Percentiles rank a stretch among this genome's conserved stretches.
Evolutionary conservation across 1,284 basidiomycete genomes (phyloP).

Genomic region (Mycena citricolor): DNA sequence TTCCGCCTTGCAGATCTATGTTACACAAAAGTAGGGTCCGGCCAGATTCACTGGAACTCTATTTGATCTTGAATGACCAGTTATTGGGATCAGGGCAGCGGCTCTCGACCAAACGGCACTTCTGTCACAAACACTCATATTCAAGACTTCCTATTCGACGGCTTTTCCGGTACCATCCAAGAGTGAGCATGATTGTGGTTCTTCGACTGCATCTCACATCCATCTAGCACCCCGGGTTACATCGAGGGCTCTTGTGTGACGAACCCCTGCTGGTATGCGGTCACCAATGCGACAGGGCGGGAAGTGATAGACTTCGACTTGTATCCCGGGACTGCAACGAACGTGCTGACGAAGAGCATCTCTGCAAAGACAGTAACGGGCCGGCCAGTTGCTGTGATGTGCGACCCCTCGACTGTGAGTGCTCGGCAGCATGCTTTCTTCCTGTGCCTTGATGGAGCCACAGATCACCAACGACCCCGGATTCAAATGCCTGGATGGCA

Average conservation of each 20-base stretch:
- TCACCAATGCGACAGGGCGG: constrained; percentile 53
- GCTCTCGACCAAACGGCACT: constrained; percentile 42
- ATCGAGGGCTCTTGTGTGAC: constrained; percentile 58
- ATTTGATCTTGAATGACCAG: constrained; percentile 30
- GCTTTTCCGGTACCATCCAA: constrained; percentile 50
- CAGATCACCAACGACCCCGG: constrained; percentile 52
- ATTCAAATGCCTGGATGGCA: constrained; percentile 54
- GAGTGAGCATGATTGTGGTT: constrained; percentile 39
- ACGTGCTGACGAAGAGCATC: constrained; percentile 50
- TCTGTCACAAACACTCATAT: constrained; percentile 54
- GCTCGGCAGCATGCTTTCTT: background rate
- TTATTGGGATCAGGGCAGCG: constrained; percentile 55
- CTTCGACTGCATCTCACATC: background rate
- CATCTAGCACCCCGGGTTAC: constrained; percentile 41
- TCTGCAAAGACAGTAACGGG: constrained; percentile 44
- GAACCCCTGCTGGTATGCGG: constrained; percentile 60
- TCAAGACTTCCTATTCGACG: constrained; percentile 54
- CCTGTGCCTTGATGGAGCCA: constrained; percentile 1
- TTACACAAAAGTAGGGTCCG: constrained; percentile 57
- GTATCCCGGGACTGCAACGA: constrained; percentile 52
- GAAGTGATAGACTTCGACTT: constrained; percentile 61
- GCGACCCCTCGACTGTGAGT: constrained; percentile 49
- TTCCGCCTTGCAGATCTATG: constrained; percentile 52
- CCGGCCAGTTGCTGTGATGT: constrained; percentile 50
- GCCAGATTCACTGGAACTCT: background rate